phyloP scores from a whole-genome alignment of 2,329 filamentous ascomycete genomes.

The Cytospora mali region DNA sequence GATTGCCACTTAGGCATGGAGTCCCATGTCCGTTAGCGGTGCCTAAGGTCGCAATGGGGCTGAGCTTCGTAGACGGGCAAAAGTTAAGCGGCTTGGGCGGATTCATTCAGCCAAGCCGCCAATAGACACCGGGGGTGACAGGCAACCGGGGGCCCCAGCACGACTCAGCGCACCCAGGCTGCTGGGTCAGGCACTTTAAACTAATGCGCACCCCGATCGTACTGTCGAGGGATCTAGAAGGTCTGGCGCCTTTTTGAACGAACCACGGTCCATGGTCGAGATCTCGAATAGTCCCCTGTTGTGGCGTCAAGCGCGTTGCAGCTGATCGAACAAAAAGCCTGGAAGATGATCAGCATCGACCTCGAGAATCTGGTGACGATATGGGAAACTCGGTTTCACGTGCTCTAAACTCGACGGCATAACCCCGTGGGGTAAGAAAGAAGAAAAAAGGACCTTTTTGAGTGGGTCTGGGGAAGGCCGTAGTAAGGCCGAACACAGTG shows the following conservation, averaged over 20 bases:
- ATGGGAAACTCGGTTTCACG: background rate
- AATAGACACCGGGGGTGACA: constrained; percentile 10
- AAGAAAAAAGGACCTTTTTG: background rate
- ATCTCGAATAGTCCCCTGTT: background rate
- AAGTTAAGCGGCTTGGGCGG: background rate
- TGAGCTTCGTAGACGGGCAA: constrained; percentile 1
- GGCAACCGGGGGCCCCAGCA: constrained; percentile 17
- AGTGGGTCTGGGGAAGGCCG: background rate
- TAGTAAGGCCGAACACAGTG: background rate
- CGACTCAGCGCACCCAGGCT: constrained; percentile 1
- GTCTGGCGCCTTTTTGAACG: too few species aligned
- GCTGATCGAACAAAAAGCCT: too few species aligned
- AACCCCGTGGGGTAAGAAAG: background rate
- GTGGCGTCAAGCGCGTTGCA: background rate
- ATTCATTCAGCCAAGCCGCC: constrained; percentile 18
- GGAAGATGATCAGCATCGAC: background rate
- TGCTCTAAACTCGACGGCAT: background rate
- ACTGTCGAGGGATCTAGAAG: background rate
- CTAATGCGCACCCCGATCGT: background rate
- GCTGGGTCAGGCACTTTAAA: constrained; percentile 9
- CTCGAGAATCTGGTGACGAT: background rate
- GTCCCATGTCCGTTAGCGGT: background rate
- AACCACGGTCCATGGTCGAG: background rate
- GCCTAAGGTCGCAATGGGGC: constrained; percentile 12
- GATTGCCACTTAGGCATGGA: background rate